phyloP scores from a whole-genome alignment of 768 basidiomycete genomes.

The Calvatia gigantea region DNA sequence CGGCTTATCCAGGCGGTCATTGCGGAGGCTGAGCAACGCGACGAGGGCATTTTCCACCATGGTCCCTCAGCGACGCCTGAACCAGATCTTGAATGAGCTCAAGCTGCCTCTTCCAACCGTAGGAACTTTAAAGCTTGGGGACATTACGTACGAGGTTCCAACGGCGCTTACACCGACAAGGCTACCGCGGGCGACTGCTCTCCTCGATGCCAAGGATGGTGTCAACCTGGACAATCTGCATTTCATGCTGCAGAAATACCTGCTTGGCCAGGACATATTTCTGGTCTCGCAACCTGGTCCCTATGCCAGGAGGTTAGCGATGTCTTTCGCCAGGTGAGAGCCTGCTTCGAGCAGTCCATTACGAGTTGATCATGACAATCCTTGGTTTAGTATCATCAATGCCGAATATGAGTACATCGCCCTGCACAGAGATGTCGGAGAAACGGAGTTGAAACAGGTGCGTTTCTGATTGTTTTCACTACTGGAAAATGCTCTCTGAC shows the following conservation, averaged over 20 bases:
- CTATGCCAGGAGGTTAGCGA: constrained; percentile 56
- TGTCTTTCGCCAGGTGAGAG: constrained; percentile 58
- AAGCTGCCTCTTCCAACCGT: constrained; percentile 36
- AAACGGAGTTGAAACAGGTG: constrained; percentile 68
- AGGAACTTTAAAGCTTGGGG: constrained; percentile 55
- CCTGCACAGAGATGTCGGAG: constrained; percentile 66
- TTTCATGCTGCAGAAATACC: constrained; percentile 65
- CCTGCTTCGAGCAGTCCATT: neutral
- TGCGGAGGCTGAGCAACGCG: constrained; percentile 3
- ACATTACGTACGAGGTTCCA: constrained; percentile 54
- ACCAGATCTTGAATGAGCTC: constrained; percentile 43
- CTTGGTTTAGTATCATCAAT: constrained; percentile 46
- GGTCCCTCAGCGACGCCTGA: constrained; percentile 44
- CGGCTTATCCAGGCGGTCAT: constrained; percentile 6
- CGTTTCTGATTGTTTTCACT: constrained; percentile 2
- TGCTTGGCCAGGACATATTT: constrained; percentile 67
- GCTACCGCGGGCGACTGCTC: constrained; percentile 38
- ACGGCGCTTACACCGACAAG: constrained; percentile 43
- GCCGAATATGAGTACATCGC: constrained; percentile 68
- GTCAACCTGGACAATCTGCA: constrained; percentile 57
- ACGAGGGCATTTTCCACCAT: constrained; percentile 17
- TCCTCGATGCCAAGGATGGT: constrained; percentile 49
- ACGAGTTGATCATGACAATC: neutral
- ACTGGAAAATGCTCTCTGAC: neutral
- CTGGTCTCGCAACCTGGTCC: constrained; percentile 65